These are phyloP conservation scores for Tuber microsphaerosporum DNA, from an alignment of 495 filamentous ascomycete genomes.

Conservation along the genomic window DNA sequence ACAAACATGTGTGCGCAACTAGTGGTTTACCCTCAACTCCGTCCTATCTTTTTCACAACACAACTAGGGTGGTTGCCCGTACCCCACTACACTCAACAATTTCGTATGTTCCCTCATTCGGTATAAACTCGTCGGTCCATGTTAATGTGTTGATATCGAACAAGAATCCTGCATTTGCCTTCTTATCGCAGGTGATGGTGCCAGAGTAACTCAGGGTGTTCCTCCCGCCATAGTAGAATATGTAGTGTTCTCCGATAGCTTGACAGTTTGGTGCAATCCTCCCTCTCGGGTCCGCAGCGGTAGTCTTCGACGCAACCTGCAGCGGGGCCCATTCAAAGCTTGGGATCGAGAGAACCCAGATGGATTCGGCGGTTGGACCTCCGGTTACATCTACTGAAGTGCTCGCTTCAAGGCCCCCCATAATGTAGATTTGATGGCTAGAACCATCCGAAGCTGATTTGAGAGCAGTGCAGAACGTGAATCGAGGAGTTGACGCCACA, in stretches of 20 bases:
- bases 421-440: too few relatives aligned
- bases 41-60: too few relatives aligned
- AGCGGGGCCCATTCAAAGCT: slow-evolving; percentile 17
- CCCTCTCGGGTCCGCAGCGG: background rate
- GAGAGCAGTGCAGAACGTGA: slow-evolving; percentile 8
- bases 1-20: too few relatives aligned
- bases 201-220: background rate
- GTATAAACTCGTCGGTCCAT: slow-evolving; percentile 11
- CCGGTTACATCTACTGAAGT: background rate
- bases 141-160: slow-evolving; percentile 9
- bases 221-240: slow-evolving; percentile 20
- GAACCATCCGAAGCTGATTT: background rate
- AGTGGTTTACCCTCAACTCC: too few relatives aligned
- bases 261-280: slow-evolving; percentile 8
- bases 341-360: slow-evolving; percentile 23
- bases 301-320: background rate
- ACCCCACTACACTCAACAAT: too few relatives aligned
- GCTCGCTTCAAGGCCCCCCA: slow-evolving; percentile 6
- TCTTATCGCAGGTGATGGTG: slow-evolving; percentile 1
- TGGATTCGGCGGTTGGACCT: background rate
- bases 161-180: slow-evolving; percentile 9
- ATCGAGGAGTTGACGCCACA: slow-evolving; percentile 3
- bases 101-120: background rate
- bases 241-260: slow-evolving; percentile 13
- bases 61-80: too few relatives aligned